Percentiles rank a stretch among this genome's conserved stretches.
phyloP scores from a whole-genome alignment of 2,329 filamentous ascomycete species.

The Aspergillus sp. region DNA sequence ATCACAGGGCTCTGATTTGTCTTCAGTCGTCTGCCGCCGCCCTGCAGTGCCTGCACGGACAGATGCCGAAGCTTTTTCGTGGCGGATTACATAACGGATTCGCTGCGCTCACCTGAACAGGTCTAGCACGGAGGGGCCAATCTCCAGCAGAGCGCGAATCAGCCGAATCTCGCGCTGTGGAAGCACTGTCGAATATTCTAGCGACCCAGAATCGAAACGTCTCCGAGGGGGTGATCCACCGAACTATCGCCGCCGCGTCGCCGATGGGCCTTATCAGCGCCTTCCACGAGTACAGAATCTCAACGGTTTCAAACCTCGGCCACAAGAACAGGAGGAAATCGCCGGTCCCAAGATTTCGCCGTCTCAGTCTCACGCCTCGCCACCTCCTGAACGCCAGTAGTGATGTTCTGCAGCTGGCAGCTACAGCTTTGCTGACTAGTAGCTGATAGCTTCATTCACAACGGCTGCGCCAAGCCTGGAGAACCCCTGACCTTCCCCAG shows the following conservation, averaged over 20 bases:
- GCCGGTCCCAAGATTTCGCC: not conserved
- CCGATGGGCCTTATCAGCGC: not conserved
- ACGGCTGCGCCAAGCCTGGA: constrained; percentile 6
- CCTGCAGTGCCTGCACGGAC: constrained; percentile 28
- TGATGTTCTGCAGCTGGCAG: not conserved
- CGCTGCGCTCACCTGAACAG: not conserved
- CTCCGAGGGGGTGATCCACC: not conserved
- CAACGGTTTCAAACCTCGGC: not conserved
- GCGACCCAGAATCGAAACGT: constrained; percentile 1
- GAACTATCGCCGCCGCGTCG: not conserved
- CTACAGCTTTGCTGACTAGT: not conserved
- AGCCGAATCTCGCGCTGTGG: not conserved
- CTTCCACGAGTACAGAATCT: not conserved
- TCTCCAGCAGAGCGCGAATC: not conserved
- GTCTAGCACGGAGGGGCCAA: constrained; percentile 1
- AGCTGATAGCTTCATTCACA: constrained; percentile 8
- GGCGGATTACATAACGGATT: constrained; percentile 15
- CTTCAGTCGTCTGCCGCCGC: not conserved
- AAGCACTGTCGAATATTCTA: constrained; percentile 18
- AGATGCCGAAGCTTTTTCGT: constrained; percentile 23
- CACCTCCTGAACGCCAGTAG: constrained; percentile 1
- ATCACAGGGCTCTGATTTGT: constrained; percentile 24
- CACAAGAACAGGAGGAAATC: not conserved
- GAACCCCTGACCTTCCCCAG: constrained; percentile 1
- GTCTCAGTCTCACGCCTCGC: not conserved